A percentile compares a stretch with the other conserved stretches of the same genome.
Evolutionary conservation across 2,329 filamentous ascomycete genomes (phyloP).

Genomic region (Penicillium thymicola): DNA sequence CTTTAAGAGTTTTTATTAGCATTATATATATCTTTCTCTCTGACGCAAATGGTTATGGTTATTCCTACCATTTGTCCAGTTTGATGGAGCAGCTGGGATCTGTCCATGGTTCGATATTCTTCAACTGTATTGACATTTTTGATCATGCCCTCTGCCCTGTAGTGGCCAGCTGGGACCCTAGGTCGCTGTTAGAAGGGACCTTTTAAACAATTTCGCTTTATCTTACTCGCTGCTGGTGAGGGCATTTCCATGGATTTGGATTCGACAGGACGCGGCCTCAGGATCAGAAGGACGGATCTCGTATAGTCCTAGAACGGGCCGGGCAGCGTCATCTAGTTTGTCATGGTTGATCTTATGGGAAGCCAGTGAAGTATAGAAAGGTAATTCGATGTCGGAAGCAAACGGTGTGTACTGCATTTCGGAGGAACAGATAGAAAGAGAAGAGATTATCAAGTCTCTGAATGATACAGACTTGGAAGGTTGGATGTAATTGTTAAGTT

Average conservation of each 20-base stretch:
- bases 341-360: conserved; percentile 94
- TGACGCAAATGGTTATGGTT: background rate
- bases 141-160: conserved; percentile 87
- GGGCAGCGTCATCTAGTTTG: conserved; percentile 90
- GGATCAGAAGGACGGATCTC: conserved; percentile 71
- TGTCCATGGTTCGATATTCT: conserved; percentile 83
- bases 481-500: background rate
- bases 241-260: conserved; percentile 86
- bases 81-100: conserved; percentile 70
- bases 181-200: conserved; percentile 5
- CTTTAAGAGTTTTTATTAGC: conserved; percentile 52
- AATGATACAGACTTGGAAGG: background rate
- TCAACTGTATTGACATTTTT: conserved; percentile 96
- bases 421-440: background rate
- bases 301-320: conserved; percentile 82
- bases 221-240: conserved; percentile 78
- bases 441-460: background rate
- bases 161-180: conserved; percentile 67
- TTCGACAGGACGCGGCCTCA: conserved; percentile 74
- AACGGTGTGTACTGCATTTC: conserved; percentile 79
- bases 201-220: background rate
- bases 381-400: conserved; percentile 88
- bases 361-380: conserved; percentile 92
- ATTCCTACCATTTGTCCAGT: conserved; percentile 69
- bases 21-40: conserved; percentile 1